Evolutionary conservation across 805 yeast genomes (phyloP), one percentile per base, ranked within the genome.

Genomic region (Cyberlindnera petersonii): DNA sequence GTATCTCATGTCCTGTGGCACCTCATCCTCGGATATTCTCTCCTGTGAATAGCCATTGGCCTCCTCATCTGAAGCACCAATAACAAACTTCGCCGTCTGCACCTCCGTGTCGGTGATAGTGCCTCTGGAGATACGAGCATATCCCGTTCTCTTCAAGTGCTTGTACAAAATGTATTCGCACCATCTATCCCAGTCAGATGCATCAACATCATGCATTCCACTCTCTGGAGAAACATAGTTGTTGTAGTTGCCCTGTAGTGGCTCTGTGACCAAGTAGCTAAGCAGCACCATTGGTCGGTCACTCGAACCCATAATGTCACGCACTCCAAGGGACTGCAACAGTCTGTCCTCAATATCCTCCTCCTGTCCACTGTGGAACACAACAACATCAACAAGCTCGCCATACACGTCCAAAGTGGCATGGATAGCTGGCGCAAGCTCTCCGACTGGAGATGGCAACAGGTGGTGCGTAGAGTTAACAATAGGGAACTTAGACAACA

Each of bases 301-400:
- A n/a, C 84, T 73, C 13, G 79, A 69, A 3, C 83, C 91, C 96
- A 93, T 87, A 31, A 93, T 71, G 26, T 78, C 79, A 23, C 83
- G 74, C 31, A 93, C 71, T 2, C 77, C 85, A 44, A 78, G 69
- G 51, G 91, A 77, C 65, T 93, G 98, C 50, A 87, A 68, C 50
- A 93, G 70, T 54, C 98, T 77, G 63, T 93, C 98, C 59, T 88
- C 96, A 4, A 70, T 88, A 59, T 93, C 98, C 68, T 93, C 98
- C 61, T 93, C 98, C 65, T 93, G 98, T 4, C 98, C 98, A 31
- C 93, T 79, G 61, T 93, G 98, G 84, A 93, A 93, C 18, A 93
- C 98, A 42, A 93, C 91, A 18, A 93, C 86, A 60, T 93, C 98
- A 6, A 93, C 85, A 16, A 70, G 59, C 53, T 80, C 82, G 10